phyloP scores from a whole-genome alignment of 164 flowering plant genomes.

The Nymphaea thermarum region DNA sequence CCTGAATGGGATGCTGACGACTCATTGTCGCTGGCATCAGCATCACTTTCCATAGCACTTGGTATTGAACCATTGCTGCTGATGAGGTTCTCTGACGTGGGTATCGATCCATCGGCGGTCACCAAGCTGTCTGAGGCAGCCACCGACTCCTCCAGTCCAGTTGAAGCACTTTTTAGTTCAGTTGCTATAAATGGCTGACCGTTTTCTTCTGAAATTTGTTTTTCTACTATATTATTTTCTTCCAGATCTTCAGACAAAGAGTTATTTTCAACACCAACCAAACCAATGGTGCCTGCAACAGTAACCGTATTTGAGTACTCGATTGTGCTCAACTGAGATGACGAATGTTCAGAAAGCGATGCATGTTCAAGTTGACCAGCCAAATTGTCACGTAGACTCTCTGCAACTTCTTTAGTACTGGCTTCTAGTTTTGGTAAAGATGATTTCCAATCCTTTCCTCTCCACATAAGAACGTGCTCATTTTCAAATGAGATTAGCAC shows the following conservation, averaged over 20 bases:
- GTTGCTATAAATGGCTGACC: background rate
- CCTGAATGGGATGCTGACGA: background rate
- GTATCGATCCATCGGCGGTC: conserved; percentile 4
- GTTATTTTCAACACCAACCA: background rate
- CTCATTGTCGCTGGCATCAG: background rate
- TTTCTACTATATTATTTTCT: conserved; percentile 1
- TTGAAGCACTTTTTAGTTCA: background rate
- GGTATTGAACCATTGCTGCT: background rate
- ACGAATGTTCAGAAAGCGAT: background rate
- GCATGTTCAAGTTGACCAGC: background rate
- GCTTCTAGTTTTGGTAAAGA: conserved; percentile 22
- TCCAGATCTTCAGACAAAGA: background rate
- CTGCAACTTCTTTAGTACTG: conserved; percentile 11
- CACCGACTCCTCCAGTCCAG: background rate
- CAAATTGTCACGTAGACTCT: conserved; percentile 5
- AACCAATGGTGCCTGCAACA: background rate
- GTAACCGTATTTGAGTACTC: background rate
- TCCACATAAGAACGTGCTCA: conserved; percentile 86
- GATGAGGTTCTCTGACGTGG: conserved; percentile 1
- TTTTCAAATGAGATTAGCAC: conserved; percentile 68
- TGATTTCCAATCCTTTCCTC: conserved; percentile 77
- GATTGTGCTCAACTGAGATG: too few species aligned
- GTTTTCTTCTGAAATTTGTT: background rate
- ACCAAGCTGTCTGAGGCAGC: conserved; percentile 5
- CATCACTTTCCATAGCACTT: background rate